phyloP scores from a whole-genome alignment of 176 grass and related monocot genomes.

The Raddia guianensis region DNA sequence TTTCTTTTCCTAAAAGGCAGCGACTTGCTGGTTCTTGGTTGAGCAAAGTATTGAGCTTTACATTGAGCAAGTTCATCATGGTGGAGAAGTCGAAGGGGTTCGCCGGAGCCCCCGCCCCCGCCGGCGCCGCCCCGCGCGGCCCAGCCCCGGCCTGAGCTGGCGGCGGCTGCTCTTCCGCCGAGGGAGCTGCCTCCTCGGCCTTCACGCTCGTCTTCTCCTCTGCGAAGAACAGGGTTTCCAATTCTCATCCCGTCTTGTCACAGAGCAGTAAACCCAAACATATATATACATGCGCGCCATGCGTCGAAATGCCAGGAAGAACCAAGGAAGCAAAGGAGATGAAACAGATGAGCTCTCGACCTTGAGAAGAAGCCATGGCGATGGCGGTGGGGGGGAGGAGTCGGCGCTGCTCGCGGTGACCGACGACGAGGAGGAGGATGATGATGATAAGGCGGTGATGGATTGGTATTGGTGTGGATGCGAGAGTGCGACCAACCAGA shows the following conservation, averaged over 20 bases:
- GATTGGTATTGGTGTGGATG: conserved; percentile 27
- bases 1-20: too few relatives aligned
- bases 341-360: neutral
- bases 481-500: conserved; percentile 44
- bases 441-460: conserved; percentile 51
- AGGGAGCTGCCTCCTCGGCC: conserved; percentile 44
- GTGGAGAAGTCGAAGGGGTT: conserved; percentile 94
- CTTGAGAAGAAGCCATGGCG: conserved; percentile 43
- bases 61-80: conserved; percentile 75
- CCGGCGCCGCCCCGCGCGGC: conserved; percentile 25
- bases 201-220: conserved; percentile 58
- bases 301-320: neutral
- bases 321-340: neutral
- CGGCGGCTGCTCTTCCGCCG: conserved; percentile 20
- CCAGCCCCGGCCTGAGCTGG: neutral
- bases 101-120: conserved; percentile 41
- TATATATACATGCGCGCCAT: neutral
- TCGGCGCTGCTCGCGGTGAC: neutral
- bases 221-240: conserved; percentile 22
- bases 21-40: too few relatives aligned
- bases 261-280: neutral
- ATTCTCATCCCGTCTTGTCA: neutral
- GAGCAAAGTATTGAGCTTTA: neutral
- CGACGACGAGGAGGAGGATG: neutral
- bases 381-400: neutral